Conservation (phyloP, 495 filamentous ascomycete genomes). For the Talaromyces proteolyticus region DNA sequence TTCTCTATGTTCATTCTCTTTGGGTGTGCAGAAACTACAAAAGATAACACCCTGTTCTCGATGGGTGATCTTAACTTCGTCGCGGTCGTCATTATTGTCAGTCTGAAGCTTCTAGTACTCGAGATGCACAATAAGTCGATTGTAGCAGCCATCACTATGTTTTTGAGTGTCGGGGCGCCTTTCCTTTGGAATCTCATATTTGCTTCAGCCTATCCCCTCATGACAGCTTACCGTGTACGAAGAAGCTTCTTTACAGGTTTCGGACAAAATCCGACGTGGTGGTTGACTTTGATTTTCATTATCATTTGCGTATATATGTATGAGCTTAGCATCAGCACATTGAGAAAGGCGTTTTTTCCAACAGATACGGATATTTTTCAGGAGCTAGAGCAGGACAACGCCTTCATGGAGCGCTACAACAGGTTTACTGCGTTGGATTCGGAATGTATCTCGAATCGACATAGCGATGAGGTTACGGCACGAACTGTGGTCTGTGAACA, state of each 20-base stretch:
- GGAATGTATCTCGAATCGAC: slow-evolving; percentile 41
- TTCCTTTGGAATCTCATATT: slow-evolving; percentile 85
- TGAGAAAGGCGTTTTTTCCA: slow-evolving; percentile 62
- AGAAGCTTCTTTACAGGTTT: slow-evolving; percentile 60
- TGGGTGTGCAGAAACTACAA: slow-evolving; percentile 53
- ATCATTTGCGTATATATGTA: slow-evolving; percentile 55
- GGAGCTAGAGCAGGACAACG: slow-evolving; percentile 63
- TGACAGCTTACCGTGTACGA: slow-evolving; percentile 64
- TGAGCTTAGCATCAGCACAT: slow-evolving; percentile 56
- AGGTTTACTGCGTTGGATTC: slow-evolving; percentile 47
- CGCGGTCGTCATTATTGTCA: slow-evolving; percentile 70
- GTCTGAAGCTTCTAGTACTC: slow-evolving; percentile 72
- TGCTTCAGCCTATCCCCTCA: slow-evolving; percentile 47
- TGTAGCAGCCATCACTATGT: slow-evolving; percentile 56
- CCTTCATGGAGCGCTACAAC: slow-evolving; percentile 54
- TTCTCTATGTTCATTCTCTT: slow-evolving; percentile 70
- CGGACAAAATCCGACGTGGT: slow-evolving; percentile 73
- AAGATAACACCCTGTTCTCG: slow-evolving; percentile 67
- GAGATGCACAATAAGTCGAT: slow-evolving; percentile 83
- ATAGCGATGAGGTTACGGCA: too few relatives aligned
- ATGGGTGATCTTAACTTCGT: slow-evolving; percentile 78
- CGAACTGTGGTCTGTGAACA: too few relatives aligned
- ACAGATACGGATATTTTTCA: slow-evolving; percentile 77
- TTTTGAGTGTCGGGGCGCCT: slow-evolving; percentile 69
- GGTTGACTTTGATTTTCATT: slow-evolving; percentile 64